phyloP scores from a whole-genome alignment of 345 rosid species.

The Brassica cretica region DNA sequence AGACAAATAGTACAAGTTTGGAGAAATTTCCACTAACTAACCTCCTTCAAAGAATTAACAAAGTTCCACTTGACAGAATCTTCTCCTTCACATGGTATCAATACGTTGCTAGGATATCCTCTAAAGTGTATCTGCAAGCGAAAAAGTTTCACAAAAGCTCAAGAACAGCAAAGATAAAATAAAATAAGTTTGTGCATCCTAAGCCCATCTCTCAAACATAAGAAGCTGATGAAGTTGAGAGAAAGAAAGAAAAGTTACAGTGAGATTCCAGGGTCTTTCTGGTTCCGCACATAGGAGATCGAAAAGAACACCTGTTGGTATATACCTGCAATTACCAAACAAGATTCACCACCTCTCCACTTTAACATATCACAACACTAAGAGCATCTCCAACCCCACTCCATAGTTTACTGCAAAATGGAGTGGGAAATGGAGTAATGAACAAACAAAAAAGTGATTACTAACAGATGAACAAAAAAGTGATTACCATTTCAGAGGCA shows the following conservation, averaged over 20 bases:
- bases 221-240: not conserved
- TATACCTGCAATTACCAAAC: conserved; percentile 54
- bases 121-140: conserved; percentile 73
- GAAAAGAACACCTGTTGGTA: conserved; percentile 89
- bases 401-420: too few species aligned
- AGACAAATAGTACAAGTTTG: not conserved
- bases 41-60: conserved; percentile 93
- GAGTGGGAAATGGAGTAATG: too few species aligned
- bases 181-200: not conserved
- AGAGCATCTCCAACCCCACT: too few species aligned
- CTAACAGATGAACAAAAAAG: too few species aligned
- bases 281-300: conserved; percentile 90
- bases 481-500: conserved; percentile 82
- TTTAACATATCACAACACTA: too few species aligned
- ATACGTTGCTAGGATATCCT: conserved; percentile 78
- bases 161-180: not conserved
- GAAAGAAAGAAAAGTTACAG: conserved; percentile 46
- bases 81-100: conserved; percentile 90
- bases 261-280: conserved; percentile 92
- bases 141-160: not conserved
- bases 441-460: too few species aligned
- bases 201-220: conserved; percentile 1
- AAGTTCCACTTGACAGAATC: conserved; percentile 93
- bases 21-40: conserved; percentile 29
- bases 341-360: not conserved